These are phyloP conservation scores for Cerrena zonata DNA, from an alignment of 1,284 basidiomycete species.

Conservation along the genomic window DNA sequence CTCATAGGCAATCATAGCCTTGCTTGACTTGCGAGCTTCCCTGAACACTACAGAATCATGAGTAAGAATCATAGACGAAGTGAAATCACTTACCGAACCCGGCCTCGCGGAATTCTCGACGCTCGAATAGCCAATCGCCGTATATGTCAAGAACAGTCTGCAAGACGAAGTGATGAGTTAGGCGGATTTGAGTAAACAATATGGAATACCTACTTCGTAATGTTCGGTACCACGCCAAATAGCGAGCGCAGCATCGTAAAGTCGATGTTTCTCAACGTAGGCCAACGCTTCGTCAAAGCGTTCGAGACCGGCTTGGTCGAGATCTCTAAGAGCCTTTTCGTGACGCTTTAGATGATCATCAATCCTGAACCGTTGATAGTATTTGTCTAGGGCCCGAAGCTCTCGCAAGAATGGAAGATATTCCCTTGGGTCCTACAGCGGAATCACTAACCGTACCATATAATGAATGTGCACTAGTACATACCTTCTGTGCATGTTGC, in stretches of 20 bases:
- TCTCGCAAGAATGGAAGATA: conserved; percentile 95
- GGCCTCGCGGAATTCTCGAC: conserved; percentile 78
- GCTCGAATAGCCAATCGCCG: conserved; percentile 84
- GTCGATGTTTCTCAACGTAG: conserved; percentile 76
- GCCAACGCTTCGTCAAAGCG: conserved; percentile 75
- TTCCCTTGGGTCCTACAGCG: conserved; percentile 85
- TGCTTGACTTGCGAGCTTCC: conserved; percentile 55
- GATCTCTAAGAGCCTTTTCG: conserved; percentile 70
- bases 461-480: conserved; percentile 10
- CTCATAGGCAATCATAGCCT: conserved; percentile 83
- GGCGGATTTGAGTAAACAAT: no score
- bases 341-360: conserved; percentile 86
- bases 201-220: conserved; percentile 43
- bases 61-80: not conserved
- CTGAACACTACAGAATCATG: conserved; percentile 54
- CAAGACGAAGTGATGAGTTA: not conserved
- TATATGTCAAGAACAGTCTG: conserved; percentile 66
- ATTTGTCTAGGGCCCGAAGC: conserved; percentile 72
- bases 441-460: not conserved
- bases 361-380: conserved; percentile 86
- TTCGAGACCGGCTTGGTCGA: conserved; percentile 61
- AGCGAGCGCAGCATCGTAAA: conserved; percentile 70
- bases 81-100: conserved; percentile 56
- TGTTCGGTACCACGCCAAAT: conserved; percentile 66
- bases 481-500: conserved; percentile 91